A percentile compares a stretch with the other conserved stretches of the same genome.
Conservation (phyloP, 139 green algal species). For the Chlamydomonas sp. region DNA sequence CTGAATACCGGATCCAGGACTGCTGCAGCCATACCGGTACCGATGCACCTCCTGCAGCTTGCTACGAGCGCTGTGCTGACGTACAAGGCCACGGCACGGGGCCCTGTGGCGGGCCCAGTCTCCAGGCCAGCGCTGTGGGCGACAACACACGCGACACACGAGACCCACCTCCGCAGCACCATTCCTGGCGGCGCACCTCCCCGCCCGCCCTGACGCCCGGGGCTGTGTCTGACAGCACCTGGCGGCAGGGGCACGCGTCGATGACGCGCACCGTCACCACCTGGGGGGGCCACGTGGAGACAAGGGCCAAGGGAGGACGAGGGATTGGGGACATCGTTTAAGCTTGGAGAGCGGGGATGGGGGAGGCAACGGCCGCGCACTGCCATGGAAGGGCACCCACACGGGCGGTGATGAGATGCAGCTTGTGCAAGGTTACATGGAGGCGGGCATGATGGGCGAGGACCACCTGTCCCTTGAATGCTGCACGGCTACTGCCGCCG, state of each 20-base stretch:
- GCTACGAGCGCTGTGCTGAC: background rate
- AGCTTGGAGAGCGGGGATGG: background rate
- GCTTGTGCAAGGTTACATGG: no score
- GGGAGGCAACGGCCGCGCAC: no score
- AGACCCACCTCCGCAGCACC: slow-evolving; percentile 65
- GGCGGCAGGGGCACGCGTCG: slow-evolving; percentile 66
- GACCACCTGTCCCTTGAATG: no score
- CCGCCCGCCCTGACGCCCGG: slow-evolving; percentile 50
- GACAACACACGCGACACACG: background rate
- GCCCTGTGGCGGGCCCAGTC: background rate
- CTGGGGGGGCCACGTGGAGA: background rate
- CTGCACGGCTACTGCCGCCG: no score
- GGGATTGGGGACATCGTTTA: background rate
- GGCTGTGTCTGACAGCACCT: slow-evolving; percentile 54
- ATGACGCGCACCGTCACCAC: slow-evolving; percentile 50
- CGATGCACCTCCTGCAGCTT: background rate
- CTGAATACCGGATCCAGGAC: background rate
- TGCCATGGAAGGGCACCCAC: no score
- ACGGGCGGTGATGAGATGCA: no score
- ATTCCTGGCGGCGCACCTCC: slow-evolving; percentile 51
- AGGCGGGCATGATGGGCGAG: no score
- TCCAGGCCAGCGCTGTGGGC: background rate
- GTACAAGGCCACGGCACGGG: background rate
- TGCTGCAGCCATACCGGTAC: background rate
- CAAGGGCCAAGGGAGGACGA: background rate